These are phyloP conservation scores for Polyporus arcularius DNA, from an alignment of 768 basidiomycete genomes.

Conservation along the genomic window DNA sequence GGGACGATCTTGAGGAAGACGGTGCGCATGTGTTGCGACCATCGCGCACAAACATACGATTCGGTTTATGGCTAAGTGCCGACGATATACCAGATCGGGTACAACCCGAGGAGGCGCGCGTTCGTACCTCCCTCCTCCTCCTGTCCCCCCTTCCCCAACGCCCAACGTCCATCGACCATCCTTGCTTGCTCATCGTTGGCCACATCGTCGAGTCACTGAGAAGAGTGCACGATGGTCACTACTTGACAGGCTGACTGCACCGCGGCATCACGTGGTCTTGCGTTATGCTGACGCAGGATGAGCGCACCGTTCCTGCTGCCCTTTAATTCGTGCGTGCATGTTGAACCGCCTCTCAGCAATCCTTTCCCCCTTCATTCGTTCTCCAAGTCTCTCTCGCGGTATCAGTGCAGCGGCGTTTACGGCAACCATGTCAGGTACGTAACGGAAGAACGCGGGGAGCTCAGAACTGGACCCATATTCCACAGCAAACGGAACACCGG, in stretches of 20 bases:
- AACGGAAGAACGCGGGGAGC: not conserved
- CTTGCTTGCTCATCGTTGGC: not conserved
- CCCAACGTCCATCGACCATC: no score
- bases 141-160: no score
- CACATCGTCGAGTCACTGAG: not conserved
- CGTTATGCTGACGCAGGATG: slow-evolving; percentile 17
- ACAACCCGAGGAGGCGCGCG: no score
- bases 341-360: slow-evolving; percentile 5
- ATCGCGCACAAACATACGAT: no score
- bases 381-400: slow-evolving; percentile 2
- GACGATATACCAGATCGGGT: no score
- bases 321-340: not conserved
- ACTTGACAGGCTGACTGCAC: not conserved
- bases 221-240: no score
- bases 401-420: slow-evolving; percentile 10
- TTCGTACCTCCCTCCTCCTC: no score
- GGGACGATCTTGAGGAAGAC: no score
- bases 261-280: slow-evolving; percentile 18
- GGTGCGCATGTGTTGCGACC: no score
- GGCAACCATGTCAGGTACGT: slow-evolving; percentile 23
- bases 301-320: not conserved
- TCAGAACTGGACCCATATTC: not conserved
- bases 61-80: no score
- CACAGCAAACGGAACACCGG: slow-evolving; percentile 32
- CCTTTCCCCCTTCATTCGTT: slow-evolving; percentile 10